Evolutionary conservation across 108 stramenopile species (phyloP), one percentile per base, ranked within the genome.

Genomic region (Hondaea fermentalgiana): DNA sequence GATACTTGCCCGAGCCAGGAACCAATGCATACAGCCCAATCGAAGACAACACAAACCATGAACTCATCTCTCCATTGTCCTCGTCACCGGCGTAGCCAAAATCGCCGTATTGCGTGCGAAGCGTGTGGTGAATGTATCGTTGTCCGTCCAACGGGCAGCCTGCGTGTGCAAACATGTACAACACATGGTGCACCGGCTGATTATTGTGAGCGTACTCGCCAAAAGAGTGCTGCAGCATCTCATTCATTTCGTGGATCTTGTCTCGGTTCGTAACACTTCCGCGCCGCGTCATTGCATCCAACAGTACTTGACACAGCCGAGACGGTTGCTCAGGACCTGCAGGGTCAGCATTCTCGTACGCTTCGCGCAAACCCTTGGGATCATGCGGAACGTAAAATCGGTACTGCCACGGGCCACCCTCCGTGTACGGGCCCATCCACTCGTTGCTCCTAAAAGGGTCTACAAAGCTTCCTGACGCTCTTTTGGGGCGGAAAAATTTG

Each of bases 151-250:
- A 25, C 16, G 42, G 44, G 51, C 64, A 43, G 14, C 83, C 91
- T 6, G 51, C 29, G 10, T 87, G 89, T 17, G 44, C 43, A 5
- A 91, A 87, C 55, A 91, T 58, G 47, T 51, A 91, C 17, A 91
- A 23, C 0, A 91, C 71, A 51, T 91, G 91, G 87, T 91, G 91
- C 5, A 25, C 25, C 17, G 91, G 91, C 89, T 91, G 91, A 64
- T 91, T 91, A 87, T 91, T 91, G 72, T 91, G 91, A 14, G 89
- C 91, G 60, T 91, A 91, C 51, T 91, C 88, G 57, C 91, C 91
- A 72, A 91, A 89, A 4, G 89, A 89, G 14, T 89, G 72, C 35
- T 59, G 87, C 16, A 89, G 59, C 91, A 91, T 91, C 88, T 91
- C 91, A 23, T 58, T 87, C 89, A 90, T 90, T 57, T 91, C 91